Percentiles rank a stretch among this genome's conserved stretches.
Conservation (phyloP, 306 rosid species). For the Pterocarpus santalinus region DNA sequence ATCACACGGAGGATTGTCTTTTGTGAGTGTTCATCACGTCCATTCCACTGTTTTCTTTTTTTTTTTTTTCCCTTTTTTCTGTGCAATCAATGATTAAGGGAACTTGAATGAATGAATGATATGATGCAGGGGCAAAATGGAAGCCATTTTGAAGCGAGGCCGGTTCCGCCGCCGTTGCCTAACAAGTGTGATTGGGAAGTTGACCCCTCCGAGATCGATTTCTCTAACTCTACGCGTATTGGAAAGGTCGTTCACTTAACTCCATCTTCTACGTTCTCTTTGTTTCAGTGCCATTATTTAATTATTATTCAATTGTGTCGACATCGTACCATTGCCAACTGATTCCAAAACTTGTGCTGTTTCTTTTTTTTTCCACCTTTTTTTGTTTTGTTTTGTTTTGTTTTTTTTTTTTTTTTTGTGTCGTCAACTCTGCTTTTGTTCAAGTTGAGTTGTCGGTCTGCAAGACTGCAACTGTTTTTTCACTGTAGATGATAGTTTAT, state of each 20-base stretch:
- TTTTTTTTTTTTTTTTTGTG: too few species aligned
- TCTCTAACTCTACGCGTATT: slow-evolving; percentile 73
- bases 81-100: not conserved
- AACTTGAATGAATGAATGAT: not conserved
- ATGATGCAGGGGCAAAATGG: slow-evolving; percentile 93
- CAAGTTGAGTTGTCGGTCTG: not conserved
- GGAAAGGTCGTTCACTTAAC: slow-evolving; percentile 70
- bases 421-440: slow-evolving; percentile 18
- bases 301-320: not conserved
- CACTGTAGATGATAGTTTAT: not conserved
- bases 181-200: slow-evolving; percentile 99
- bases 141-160: slow-evolving; percentile 89
- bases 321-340: not conserved
- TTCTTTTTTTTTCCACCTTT: not conserved
- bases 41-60: not conserved
- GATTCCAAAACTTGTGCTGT: slow-evolving; percentile 24
- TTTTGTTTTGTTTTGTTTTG: too few species aligned
- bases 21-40: slow-evolving; percentile 62
- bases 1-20: slow-evolving; percentile 88
- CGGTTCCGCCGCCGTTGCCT: slow-evolving; percentile 90
- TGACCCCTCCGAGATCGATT: slow-evolving; percentile 93
- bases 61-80: not conserved
- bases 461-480: too few species aligned
- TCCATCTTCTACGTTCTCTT: slow-evolving; percentile 11
- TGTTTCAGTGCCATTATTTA: not conserved